phyloP scores from a whole-genome alignment of 352 stramenopile genomes.

The Phytophthora sojae region DNA sequence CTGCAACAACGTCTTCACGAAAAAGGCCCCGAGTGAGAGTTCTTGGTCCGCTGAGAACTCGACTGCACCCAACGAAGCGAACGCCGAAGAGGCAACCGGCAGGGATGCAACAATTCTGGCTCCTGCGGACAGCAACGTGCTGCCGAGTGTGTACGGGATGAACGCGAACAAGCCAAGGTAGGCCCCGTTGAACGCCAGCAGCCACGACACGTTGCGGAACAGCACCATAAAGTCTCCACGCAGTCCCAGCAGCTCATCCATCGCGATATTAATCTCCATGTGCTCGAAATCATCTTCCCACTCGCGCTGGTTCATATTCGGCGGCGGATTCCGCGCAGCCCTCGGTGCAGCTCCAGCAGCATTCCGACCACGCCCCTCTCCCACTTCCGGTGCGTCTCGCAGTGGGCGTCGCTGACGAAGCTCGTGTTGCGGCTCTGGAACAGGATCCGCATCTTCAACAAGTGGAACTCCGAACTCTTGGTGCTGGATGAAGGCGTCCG shows the following conservation, averaged over 20 bases:
- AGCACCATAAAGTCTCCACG: constrained; percentile 94
- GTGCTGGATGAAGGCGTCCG: constrained; percentile 54
- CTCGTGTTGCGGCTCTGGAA: constrained; percentile 40
- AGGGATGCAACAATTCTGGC: constrained; percentile 67
- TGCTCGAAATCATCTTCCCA: constrained; percentile 93
- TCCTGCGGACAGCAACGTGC: constrained; percentile 84
- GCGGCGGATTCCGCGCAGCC: constrained; percentile 40
- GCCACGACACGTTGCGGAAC: constrained; percentile 97
- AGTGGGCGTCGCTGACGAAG: constrained; percentile 50
- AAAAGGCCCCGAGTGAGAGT: constrained; percentile 40
- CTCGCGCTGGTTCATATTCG: constrained; percentile 59
- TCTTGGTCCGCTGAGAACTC: constrained; percentile 32
- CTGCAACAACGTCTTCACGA: constrained; percentile 64
- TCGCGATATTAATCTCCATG: constrained; percentile 95
- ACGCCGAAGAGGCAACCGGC: constrained; percentile 38
- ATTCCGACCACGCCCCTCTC: constrained; percentile 24
- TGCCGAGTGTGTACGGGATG: constrained; percentile 95
- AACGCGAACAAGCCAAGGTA: constrained; percentile 98
- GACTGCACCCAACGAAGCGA: constrained; percentile 31
- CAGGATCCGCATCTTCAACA: constrained; percentile 28
- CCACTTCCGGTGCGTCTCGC: constrained; percentile 21
- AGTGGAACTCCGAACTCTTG: constrained; percentile 33
- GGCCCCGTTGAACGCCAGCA: constrained; percentile 97
- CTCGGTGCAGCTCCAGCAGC: constrained; percentile 33
- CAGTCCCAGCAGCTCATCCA: constrained; percentile 98